Base-by-base conservation (phyloP, 352 stramenopile genomes). In the Aphanomyces invadans region DNA sequence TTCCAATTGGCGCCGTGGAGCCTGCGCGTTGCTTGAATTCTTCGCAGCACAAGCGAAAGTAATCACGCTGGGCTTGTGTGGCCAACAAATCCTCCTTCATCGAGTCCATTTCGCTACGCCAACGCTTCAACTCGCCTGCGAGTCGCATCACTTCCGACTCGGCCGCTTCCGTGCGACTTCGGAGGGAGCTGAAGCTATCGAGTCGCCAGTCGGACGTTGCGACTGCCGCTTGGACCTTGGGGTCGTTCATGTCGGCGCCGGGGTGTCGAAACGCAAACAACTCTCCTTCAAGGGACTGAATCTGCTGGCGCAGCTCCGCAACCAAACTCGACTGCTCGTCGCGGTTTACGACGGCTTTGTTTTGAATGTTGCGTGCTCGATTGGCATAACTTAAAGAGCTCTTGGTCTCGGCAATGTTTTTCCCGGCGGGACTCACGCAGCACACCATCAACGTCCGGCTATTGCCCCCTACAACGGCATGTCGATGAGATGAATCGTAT, bases 321-420 rank as follows among this genome's bases (percentile, higher is more conserved):
- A 81, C 86, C 69, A 91, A 71, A 4, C 78, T 76, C 21, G 86
- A 92, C 3, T 75, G 75, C 69, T 92, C 82, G 49, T 95, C 86
- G 32, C 86, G 83, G 63, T 95, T 95, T 10, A 95, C 84, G 19
- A 95, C 78, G 1, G 86, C 79, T 46, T 93, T 92, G 74, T 95
- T 95, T 70, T 90, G 83, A 68, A 95, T 97, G 65, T 97, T 97
- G 21, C 87, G 74, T 3, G 89, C 89, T 44, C 90, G 86, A 54
- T 96, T 95, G 4, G 90, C 89, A 77, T 97, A 97, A 70, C 95
- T 94, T 36, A 97, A 76, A 2, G 91, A 91, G 69, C 93, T 97
- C 33, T 96, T 62, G 11, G 89, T 97, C 74, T 98, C 92, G 61
- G 92, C 82, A 49, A 95, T 90, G 63, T 97, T 95, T 32, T 90